Percentiles rank a stretch among this genome's conserved stretches.
Evolutionary conservation across 2,329 filamentous ascomycete species (phyloP).

Genomic region (Cyphellophora europaea): DNA sequence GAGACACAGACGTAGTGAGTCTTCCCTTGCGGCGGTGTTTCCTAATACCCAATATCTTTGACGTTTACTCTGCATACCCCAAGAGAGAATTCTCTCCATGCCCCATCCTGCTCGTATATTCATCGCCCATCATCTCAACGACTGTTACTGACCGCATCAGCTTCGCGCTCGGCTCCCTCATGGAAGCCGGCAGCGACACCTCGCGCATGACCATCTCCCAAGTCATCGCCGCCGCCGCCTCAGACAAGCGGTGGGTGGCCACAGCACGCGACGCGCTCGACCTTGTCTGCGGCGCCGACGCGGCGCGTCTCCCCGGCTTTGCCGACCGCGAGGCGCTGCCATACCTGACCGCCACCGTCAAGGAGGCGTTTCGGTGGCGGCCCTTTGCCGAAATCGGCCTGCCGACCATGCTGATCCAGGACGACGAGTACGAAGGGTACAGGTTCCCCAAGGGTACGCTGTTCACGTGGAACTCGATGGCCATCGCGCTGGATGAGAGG

Average conservation of each 20-base stretch:
- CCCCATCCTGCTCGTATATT: no score
- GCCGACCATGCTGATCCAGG: slow-evolving; percentile 20
- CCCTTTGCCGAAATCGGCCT: slow-evolving; percentile 28
- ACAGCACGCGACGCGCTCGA: slow-evolving; percentile 37
- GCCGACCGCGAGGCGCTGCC: slow-evolving; percentile 22
- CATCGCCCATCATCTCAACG: no score
- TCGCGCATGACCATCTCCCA: slow-evolving; percentile 38
- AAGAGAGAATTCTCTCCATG: no score
- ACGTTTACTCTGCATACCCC: no score
- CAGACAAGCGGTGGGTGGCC: slow-evolving; percentile 31
- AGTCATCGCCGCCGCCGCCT: slow-evolving; percentile 36
- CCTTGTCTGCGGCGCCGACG: slow-evolving; percentile 23
- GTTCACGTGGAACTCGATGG: slow-evolving; percentile 36
- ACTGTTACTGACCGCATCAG: no score
- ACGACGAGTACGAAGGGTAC: slow-evolving; percentile 32
- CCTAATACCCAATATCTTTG: no score
- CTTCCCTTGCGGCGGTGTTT: no score
- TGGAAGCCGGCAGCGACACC: slow-evolving; percentile 43
- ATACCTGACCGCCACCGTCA: slow-evolving; percentile 25
- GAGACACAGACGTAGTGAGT: slow-evolving; percentile 34
- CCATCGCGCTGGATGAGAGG: slow-evolving; percentile 31
- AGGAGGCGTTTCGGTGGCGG: slow-evolving; percentile 28
- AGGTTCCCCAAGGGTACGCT: slow-evolving; percentile 40
- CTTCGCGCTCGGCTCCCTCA: slow-evolving; percentile 26
- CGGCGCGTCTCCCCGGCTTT: slow-evolving; percentile 22